Base-by-base conservation (phyloP, 2,329 filamentous ascomycete species). In the Scytalidium lignicola region DNA sequence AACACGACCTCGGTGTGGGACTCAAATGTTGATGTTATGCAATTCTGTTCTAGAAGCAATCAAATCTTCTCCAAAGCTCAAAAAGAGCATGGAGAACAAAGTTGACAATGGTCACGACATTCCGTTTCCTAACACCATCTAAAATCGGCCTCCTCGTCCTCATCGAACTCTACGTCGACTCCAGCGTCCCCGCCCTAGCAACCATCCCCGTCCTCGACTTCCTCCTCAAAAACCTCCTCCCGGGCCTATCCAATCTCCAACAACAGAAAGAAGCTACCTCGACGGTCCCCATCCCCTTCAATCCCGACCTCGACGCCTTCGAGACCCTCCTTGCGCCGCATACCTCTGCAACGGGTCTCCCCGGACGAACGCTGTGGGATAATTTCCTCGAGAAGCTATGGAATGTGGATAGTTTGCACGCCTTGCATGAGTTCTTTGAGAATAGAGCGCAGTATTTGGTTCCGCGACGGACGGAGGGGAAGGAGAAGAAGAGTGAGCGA, bases 361-460 rank as follows among this genome's bases (percentile, higher is more conserved):
- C 90, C 0, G 90, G 90, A 2, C 79, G 87, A 43, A 85, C 80
- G n/a, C 70, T 96, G n/a, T 93, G 91, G 82, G 90, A 97, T 62
- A 72, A 86, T 2, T 88, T 96, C 49, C 76, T 97, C 12, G 79
- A 81, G 48, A 85, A 83, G 54, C 72, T 97, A 20, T 97, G 93
- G 92, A 76, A 78, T 15, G 81, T 97, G 56, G 83, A 91, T 62
- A 92, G 86, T 18, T 78, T 95, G 10, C 82, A 97, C 68, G 80
- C 83, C 0, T 70, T 97, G n/a, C 82, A 91, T 61, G 73, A 74
- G 2, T 92, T 95, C 65, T 88, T 95, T 62, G 76, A 78, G 23
- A 71, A 71, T 19, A 74, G 86, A 15, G 68, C 72, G 3, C 66
- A 68, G 20, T 68, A 88, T 26, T 67, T 93, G 44, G 74, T 74